phyloP scores from a whole-genome alignment of 2,329 filamentous ascomycete species.

The Lojkania enalia region DNA sequence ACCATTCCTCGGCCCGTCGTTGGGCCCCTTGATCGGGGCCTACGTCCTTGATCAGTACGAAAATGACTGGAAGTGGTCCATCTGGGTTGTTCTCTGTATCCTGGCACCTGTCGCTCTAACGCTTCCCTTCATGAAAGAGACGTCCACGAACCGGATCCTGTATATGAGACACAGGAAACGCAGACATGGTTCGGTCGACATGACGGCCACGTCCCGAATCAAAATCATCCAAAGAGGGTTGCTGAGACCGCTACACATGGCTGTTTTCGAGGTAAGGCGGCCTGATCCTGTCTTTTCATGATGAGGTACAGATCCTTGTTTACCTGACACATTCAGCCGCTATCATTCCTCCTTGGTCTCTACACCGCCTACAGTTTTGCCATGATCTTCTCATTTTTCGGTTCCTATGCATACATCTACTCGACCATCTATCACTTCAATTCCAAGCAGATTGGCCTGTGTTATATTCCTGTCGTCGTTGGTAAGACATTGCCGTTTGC shows the following conservation, averaged over 20 bases:
- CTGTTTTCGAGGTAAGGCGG: constrained; percentile 5
- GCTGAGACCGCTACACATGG: constrained; percentile 9
- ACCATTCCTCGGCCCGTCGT: constrained; percentile 5
- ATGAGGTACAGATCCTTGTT: constrained; percentile 2
- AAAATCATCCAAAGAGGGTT: constrained; percentile 3
- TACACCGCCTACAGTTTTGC: constrained; percentile 24
- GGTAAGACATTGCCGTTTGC: constrained; percentile 2
- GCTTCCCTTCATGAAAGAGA: constrained; percentile 52
- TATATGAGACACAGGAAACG: constrained; percentile 5
- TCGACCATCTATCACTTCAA: constrained; percentile 16
- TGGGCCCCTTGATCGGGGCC: constrained; percentile 4
- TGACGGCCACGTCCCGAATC: constrained; percentile 3
- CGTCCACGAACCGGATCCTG: constrained; percentile 53
- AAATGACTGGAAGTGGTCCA: constrained; percentile 48
- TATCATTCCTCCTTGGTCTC: constrained; percentile 13
- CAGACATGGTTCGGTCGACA: constrained; percentile 4
- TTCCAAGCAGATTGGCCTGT: constrained; percentile 8
- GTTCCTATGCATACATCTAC: constrained; percentile 18
- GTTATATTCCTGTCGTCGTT: constrained; percentile 2
- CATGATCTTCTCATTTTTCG: constrained; percentile 24
- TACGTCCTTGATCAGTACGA: constrained; percentile 17
- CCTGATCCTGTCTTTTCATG: constrained; percentile 4
- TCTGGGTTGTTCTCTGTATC: constrained; percentile 45
- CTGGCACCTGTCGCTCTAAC: constrained; percentile 35
- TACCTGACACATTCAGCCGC: constrained; percentile 3